A percentile compares a stretch with the other conserved stretches of the same genome.
Conservation (phyloP, 1,284 basidiomycete species). For the Paramarasmius palmivorus region DNA sequence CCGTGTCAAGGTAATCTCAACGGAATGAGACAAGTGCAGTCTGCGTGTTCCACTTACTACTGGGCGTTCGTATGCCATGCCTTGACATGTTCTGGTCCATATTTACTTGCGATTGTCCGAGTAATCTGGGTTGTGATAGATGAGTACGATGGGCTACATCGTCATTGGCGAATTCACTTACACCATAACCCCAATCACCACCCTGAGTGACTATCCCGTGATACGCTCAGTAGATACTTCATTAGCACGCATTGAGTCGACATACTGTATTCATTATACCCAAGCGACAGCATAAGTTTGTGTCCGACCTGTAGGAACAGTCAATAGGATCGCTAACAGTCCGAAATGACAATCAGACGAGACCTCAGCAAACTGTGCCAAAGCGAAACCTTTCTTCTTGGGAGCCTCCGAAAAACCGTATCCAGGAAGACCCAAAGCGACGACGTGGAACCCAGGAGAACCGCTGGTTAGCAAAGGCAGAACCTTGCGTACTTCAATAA, state of each 20-base stretch:
- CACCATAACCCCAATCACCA: conserved; percentile 54
- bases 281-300: conserved; percentile 47
- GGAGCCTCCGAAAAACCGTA: conserved; percentile 54
- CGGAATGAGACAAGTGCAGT: not conserved
- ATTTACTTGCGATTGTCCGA: conserved; percentile 27
- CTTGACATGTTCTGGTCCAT: conserved; percentile 34
- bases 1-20: too few species aligned
- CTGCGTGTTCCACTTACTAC: conserved; percentile 4
- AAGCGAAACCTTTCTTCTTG: conserved; percentile 11
- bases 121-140: conserved; percentile 23
- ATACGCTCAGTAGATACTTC: conserved; percentile 29
- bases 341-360: not conserved
- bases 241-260: not conserved
- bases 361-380: not conserved
- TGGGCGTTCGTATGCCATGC: conserved; percentile 42
- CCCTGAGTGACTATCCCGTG: conserved; percentile 54
- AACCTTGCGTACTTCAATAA: conserved; percentile 55
- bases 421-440: conserved; percentile 51
- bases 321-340: not conserved
- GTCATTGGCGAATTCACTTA: too few species aligned
- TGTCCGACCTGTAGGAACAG: conserved; percentile 33
- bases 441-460: conserved; percentile 59
- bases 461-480: conserved; percentile 48
- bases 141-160: not conserved
- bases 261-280: conserved; percentile 48